Evolutionary conservation across 139 green algal genomes (phyloP).

Genomic region (Chlamydomonas sp.): DNA sequence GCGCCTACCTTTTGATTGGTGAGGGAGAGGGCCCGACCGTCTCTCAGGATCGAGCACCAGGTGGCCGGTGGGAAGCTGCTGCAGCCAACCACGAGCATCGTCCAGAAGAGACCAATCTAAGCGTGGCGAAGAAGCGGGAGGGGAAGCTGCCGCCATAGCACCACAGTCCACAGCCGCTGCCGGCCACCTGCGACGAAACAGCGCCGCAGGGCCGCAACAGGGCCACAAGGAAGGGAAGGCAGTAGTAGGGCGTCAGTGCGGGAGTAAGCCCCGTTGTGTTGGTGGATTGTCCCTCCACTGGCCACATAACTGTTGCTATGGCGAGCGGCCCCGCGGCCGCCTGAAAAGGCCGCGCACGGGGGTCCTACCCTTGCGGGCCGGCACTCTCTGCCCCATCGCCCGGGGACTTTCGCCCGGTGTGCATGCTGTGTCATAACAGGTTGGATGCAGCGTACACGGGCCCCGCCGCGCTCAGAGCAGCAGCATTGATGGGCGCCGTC

Average conservation of each 20-base stretch:
- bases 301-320: slow-evolving; percentile 98
- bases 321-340: too few species aligned
- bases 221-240: background rate
- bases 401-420: slow-evolving; percentile 98
- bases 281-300: slow-evolving; percentile 79
- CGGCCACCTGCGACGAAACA: too few species aligned
- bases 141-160: too few species aligned
- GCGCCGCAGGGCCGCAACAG: too few species aligned
- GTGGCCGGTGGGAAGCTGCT: too few species aligned
- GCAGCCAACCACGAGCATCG: too few species aligned
- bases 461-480: slow-evolving; percentile 22
- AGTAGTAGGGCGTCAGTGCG: slow-evolving; percentile 82
- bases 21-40: too few species aligned
- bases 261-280: slow-evolving; percentile 99
- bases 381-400: slow-evolving; percentile 96
- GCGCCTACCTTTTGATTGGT: slow-evolving; percentile 64
- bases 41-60: too few species aligned
- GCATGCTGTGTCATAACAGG: slow-evolving; percentile 13
- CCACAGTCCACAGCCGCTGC: too few species aligned
- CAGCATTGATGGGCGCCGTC: background rate
- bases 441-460: slow-evolving; percentile 46
- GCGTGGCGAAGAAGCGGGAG: too few species aligned
- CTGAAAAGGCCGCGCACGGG: slow-evolving; percentile 50
- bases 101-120: too few species aligned
- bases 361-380: slow-evolving; percentile 90